Evolutionary conservation across 495 filamentous ascomycete species (phyloP).

Genomic region (Friedmanniomyces simplex): DNA sequence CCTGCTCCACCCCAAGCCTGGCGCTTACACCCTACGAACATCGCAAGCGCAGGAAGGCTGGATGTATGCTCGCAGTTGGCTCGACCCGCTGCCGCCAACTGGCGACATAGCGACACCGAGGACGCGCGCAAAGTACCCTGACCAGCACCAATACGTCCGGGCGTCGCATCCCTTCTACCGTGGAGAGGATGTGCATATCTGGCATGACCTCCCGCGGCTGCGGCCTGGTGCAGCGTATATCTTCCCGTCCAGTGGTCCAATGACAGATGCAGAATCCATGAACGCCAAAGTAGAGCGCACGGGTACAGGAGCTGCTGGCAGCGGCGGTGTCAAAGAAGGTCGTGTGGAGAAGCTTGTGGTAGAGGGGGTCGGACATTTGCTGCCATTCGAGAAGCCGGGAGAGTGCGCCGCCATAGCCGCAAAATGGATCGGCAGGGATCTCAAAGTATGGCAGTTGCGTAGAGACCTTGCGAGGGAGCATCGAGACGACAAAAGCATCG

Average conservation of each 20-base stretch:
- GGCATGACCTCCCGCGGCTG: constrained; percentile 53
- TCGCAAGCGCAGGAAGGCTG: constrained; percentile 34
- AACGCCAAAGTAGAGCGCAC: constrained; percentile 49
- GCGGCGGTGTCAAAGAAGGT: constrained; percentile 50
- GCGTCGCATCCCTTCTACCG: constrained; percentile 51
- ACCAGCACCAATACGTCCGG: constrained; percentile 12
- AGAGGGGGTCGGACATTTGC: constrained; percentile 60
- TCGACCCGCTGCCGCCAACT: constrained; percentile 24
- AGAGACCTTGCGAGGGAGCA: constrained; percentile 2
- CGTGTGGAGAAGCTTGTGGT: constrained; percentile 58
- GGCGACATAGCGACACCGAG: not conserved
- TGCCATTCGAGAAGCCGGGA: constrained; percentile 41
- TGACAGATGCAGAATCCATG: not conserved
- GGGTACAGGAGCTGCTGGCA: constrained; percentile 52
- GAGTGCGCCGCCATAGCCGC: constrained; percentile 26
- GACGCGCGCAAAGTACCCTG: constrained; percentile 11
- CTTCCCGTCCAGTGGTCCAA: constrained; percentile 33
- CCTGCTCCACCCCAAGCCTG: constrained; percentile 9
- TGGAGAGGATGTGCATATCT: constrained; percentile 53
- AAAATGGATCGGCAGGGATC: constrained; percentile 11
- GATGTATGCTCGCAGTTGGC: constrained; percentile 19
- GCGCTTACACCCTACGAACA: constrained; percentile 28
- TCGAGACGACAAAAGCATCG: constrained; percentile 16
- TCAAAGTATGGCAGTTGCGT: constrained; percentile 3
- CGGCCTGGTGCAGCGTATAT: constrained; percentile 76